Evolutionary conservation across 192 early-diverging fungal genomes (phyloP), one percentile per base, ranked within the genome.

Genomic region (Nowakowskiella sp.): DNA sequence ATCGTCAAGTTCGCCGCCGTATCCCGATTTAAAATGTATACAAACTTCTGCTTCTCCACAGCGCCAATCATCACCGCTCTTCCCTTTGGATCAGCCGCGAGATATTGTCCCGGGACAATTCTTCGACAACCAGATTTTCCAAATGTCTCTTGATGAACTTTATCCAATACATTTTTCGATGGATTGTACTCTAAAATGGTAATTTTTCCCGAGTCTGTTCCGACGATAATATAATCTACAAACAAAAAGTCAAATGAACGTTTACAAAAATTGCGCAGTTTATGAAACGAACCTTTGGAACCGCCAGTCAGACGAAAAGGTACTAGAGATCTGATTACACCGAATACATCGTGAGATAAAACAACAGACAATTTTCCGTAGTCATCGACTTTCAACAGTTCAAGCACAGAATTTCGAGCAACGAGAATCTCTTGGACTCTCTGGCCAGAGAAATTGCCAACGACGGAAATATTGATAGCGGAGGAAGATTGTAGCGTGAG

Each of bases 11-110:
- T 73, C 1, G 85, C 84, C 0, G 86, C 76, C 0, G 84, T 69
- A 65, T 97, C 95, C 51, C 94, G 82, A 65, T 94, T 97, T 33
- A 99, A 64, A 47, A 99, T 92, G 44, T 99, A 99, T 1, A 94
- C 93, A 0, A 99, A 76, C 62, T 94, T 99, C 22, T 90, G 83
- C 57, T 92, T 89, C 64, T 99, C 97, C 44, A 91, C 65, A 0
- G 88, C 90, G 28, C 80, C 83, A 36, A 97, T 86, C 89, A 97
- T 90, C 19, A 96, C 85, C 5, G 94, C 92, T 39, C 97, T 79
- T 7, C 97, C 97, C 36, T 90, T 88, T 0, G 97, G 97, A 70
- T 99, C 97, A 6, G 83, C 66, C 2, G 94, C 94, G 28, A 99
- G 77, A 47, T 93, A 97, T 68, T 99, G 89, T 10, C 97, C 97